Evolutionary conservation across 371 early-diverging fungal genomes (phyloP).

Genomic region (Lichtheimia ornata): DNA sequence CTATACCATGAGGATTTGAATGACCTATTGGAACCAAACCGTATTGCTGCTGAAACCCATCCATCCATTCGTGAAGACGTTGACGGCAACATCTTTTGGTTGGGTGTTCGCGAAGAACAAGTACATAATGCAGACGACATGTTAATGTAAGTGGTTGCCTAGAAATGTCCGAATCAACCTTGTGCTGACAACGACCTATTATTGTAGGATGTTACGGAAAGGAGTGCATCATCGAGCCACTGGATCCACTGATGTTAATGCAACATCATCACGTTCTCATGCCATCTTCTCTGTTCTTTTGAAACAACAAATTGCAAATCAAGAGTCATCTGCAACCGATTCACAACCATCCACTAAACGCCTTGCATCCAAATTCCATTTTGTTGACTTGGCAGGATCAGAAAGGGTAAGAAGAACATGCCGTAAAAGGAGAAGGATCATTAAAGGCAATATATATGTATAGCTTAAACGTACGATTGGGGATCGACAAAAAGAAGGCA

Average conservation of each 20-base stretch:
- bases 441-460: neutral
- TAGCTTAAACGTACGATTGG: conserved; percentile 90
- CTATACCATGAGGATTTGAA: conserved; percentile 94
- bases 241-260: conserved; percentile 97
- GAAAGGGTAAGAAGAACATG: conserved; percentile 71
- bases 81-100: conserved; percentile 86
- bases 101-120: conserved; percentile 80
- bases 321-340: conserved; percentile 44
- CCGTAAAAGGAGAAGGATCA: neutral
- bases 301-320: conserved; percentile 56
- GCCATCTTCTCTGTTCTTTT: conserved; percentile 96
- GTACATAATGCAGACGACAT: conserved; percentile 79
- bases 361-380: conserved; percentile 90
- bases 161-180: too few species aligned
- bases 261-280: conserved; percentile 93
- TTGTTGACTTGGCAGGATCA: conserved; percentile 99
- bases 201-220: conserved; percentile 53
- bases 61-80: conserved; percentile 85
- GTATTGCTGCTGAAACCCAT: conserved; percentile 16
- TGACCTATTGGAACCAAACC: conserved; percentile 68
- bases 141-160: conserved; percentile 49
- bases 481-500: conserved; percentile 92
- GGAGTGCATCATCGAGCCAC: conserved; percentile 88
- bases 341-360: conserved; percentile 23
- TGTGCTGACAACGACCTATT: too few species aligned